These are phyloP conservation scores for Candolleomyces eurysporus DNA, from an alignment of 768 basidiomycete species.

Conservation along the genomic window DNA sequence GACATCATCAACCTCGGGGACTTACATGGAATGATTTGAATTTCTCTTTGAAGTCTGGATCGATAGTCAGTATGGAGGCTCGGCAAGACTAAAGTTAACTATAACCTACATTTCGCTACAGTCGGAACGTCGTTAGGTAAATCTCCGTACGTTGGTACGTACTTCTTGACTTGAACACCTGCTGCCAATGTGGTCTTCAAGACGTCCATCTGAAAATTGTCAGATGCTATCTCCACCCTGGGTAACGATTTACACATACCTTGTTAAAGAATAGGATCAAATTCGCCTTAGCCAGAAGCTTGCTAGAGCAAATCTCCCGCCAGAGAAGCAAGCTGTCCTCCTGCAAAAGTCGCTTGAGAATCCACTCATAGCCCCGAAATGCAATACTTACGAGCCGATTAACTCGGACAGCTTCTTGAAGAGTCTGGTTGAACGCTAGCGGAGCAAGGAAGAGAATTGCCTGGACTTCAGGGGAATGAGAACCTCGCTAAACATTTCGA, in stretches of 20 bases:
- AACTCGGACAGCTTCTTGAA: conserved; percentile 64
- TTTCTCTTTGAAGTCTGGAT: conserved; percentile 66
- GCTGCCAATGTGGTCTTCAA: conserved; percentile 51
- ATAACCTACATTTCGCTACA: conserved; percentile 60
- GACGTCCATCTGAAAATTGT: conserved; percentile 42
- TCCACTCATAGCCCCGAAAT: too few species aligned
- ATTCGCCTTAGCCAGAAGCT: conserved; percentile 56
- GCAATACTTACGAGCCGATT: conserved; percentile 55
- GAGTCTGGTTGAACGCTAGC: conserved; percentile 67
- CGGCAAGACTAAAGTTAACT: background rate
- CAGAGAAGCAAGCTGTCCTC: conserved; percentile 76
- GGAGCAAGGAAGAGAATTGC: conserved; percentile 85
- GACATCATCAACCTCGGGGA: conserved; percentile 6
- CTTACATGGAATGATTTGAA: conserved; percentile 62
- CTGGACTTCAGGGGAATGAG: conserved; percentile 45
- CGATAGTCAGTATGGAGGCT: conserved; percentile 1
- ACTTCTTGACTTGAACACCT: conserved; percentile 55
- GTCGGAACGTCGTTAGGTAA: conserved; percentile 53
- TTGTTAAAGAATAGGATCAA: conserved; percentile 82
- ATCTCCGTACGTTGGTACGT: conserved; percentile 61
- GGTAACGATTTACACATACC: conserved; percentile 26
- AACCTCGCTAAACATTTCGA: background rate
- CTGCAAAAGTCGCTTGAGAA: conserved; percentile 26
- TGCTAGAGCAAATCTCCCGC: conserved; percentile 66
- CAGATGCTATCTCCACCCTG: background rate